Percentiles rank a stretch among this genome's conserved stretches.
These are phyloP conservation scores for Boletales sp. DNA, from an alignment of 768 basidiomycete species.

Conservation along the genomic window DNA sequence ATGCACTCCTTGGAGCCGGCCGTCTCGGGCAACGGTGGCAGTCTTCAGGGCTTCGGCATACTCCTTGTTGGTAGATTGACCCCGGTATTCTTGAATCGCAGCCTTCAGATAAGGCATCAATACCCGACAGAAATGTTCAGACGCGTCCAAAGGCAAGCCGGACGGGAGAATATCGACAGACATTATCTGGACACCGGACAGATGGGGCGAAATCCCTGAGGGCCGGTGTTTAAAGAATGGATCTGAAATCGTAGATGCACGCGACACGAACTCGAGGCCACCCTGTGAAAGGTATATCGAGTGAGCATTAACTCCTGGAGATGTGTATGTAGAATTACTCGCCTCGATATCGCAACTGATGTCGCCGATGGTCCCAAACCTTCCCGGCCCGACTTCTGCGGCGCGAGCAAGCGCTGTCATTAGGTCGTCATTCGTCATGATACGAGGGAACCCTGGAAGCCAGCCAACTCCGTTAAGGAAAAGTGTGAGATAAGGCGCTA, in stretches of 20 bases:
- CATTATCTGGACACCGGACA: conserved; percentile 73
- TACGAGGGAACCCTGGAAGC: conserved; percentile 70
- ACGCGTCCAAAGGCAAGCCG: conserved; percentile 78
- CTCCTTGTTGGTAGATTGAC: conserved; percentile 25
- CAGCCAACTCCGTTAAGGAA: conserved; percentile 88
- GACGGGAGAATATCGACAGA: conserved; percentile 90
- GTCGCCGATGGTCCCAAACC: conserved; percentile 77
- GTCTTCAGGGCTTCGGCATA: conserved; percentile 46
- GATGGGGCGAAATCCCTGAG: conserved; percentile 36
- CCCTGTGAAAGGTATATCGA: conserved; percentile 44
- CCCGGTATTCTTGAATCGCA: conserved; percentile 44
- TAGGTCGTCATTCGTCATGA: conserved; percentile 71
- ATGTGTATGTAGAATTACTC: conserved; percentile 5
- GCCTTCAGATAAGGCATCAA: conserved; percentile 66
- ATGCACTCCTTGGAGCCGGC: conserved; percentile 51
- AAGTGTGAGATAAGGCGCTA: conserved; percentile 82
- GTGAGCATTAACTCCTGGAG: not conserved
- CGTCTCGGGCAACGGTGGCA: conserved; percentile 68
- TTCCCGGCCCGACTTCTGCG: conserved; percentile 45
- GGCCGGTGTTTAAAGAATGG: conserved; percentile 64
- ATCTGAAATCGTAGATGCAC: conserved; percentile 71
- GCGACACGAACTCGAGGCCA: conserved; percentile 78
- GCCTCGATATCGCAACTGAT: conserved; percentile 88
- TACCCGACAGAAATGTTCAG: conserved; percentile 65
- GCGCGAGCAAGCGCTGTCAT: conserved; percentile 46